Conservation (phyloP, 331 rosid species). For the Erythrophleum ivorense region DNA sequence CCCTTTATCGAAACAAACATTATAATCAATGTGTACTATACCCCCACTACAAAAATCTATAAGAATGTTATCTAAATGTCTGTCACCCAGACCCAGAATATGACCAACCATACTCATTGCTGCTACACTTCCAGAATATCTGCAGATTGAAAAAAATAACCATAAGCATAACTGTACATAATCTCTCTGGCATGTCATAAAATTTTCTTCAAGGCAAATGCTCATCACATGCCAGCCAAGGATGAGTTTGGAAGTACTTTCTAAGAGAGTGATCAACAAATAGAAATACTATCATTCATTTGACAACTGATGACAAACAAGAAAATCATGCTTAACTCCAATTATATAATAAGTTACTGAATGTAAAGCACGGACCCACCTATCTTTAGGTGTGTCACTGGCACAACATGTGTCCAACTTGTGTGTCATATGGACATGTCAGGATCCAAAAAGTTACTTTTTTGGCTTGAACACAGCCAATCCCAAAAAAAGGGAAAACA, state of each 20-base stretch:
- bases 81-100: slow-evolving; percentile 93
- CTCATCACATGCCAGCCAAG: slow-evolving; percentile 15
- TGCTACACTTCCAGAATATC: slow-evolving; percentile 96
- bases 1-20: slow-evolving; percentile 96
- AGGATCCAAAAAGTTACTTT: not conserved
- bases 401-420: not conserved
- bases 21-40: slow-evolving; percentile 90
- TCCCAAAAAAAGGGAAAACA: not conserved
- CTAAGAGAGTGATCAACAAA: slow-evolving; percentile 36
- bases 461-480: not conserved
- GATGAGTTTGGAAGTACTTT: slow-evolving; percentile 25
- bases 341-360: slow-evolving; percentile 23
- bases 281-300: not conserved
- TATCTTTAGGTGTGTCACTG: not conserved
- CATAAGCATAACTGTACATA: slow-evolving; percentile 20
- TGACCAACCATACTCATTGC: slow-evolving; percentile 99
- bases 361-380: not conserved
- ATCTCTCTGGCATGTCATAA: slow-evolving; percentile 24
- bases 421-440: not conserved
- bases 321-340: slow-evolving; percentile 32
- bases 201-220: slow-evolving; percentile 27
- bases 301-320: slow-evolving; percentile 33
- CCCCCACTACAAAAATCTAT: slow-evolving; percentile 92
- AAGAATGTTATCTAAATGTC: slow-evolving; percentile 93
- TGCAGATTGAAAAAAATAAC: slow-evolving; percentile 45